These are phyloP conservation scores for Myxozyma sirexii DNA, from an alignment of 805 yeast genomes.

Conservation along the genomic window DNA sequence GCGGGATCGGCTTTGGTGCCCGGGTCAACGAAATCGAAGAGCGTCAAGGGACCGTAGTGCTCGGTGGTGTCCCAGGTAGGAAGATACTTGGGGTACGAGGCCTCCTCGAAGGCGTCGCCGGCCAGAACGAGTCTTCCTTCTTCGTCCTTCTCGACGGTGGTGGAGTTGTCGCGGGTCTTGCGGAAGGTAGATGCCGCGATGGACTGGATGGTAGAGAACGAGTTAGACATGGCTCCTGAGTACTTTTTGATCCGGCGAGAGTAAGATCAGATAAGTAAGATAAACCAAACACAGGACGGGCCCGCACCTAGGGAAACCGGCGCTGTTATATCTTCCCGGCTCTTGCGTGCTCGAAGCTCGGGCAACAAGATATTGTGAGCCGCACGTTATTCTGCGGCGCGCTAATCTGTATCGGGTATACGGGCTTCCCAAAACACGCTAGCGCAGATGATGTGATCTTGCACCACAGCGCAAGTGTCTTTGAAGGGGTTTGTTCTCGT, in stretches of 20 bases:
- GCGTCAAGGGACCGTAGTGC: slow-evolving; percentile 54
- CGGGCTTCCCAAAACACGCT: not conserved
- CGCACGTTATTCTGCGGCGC: slow-evolving; percentile 5
- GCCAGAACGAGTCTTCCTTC: slow-evolving; percentile 31
- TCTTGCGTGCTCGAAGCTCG: slow-evolving; percentile 4
- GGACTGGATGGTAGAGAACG: slow-evolving; percentile 34
- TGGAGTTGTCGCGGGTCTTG: slow-evolving; percentile 28
- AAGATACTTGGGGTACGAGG: slow-evolving; percentile 56
- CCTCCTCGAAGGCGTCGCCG: slow-evolving; percentile 33
- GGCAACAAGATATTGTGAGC: not conserved
- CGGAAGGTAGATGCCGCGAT: slow-evolving; percentile 38
- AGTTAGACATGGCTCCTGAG: slow-evolving; percentile 32
- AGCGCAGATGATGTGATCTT: slow-evolving; percentile 10
- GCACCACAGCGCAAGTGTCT: not conserved
- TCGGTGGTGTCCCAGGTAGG: slow-evolving; percentile 71
- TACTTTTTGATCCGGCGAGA: too few relatives aligned
- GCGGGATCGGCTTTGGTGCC: slow-evolving; percentile 67
- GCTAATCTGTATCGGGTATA: not conserved
- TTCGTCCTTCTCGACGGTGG: slow-evolving; percentile 29
- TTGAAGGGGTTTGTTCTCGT: too few relatives aligned
- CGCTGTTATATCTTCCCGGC: not conserved
- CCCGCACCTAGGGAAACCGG: not conserved
- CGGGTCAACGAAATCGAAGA: slow-evolving; percentile 63
- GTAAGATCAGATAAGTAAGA: not conserved
- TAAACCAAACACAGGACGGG: not conserved